A percentile compares a stretch with the other conserved stretches of the same genome.
These are phyloP conservation scores for Calocybe gambosa DNA, from an alignment of 1,284 basidiomycete species.

Conservation along the genomic window DNA sequence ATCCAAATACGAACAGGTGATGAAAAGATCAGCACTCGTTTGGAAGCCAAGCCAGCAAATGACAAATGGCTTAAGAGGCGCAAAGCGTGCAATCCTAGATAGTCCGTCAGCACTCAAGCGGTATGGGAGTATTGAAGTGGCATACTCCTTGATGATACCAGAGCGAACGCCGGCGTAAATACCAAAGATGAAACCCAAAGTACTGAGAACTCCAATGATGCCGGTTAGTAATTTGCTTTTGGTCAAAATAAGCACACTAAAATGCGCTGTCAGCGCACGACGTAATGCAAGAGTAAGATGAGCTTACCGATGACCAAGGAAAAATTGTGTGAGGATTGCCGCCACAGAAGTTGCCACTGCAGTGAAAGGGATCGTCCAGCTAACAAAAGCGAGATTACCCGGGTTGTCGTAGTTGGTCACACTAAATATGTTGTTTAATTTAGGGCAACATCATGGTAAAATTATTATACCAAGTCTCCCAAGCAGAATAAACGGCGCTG, in stretches of 20 bases:
- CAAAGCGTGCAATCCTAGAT: constrained; percentile 20
- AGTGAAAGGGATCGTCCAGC: constrained; percentile 37
- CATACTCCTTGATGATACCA: constrained; percentile 31
- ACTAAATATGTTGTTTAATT: constrained; percentile 16
- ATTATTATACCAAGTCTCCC: constrained; percentile 28
- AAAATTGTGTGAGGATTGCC: constrained; percentile 34
- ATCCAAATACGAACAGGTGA: constrained; percentile 26
- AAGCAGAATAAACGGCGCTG: constrained; percentile 33
- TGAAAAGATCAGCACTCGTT: constrained; percentile 28
- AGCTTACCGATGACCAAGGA: constrained; percentile 33
- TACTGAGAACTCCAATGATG: constrained; percentile 24
- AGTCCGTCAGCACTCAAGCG: not conserved
- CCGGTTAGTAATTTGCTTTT: constrained; percentile 25
- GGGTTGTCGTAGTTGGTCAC: constrained; percentile 35
- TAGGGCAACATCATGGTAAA: not conserved
- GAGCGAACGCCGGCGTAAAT: constrained; percentile 27
- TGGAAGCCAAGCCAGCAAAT: constrained; percentile 35
- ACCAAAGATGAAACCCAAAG: constrained; percentile 31
- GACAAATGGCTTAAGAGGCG: constrained; percentile 23
- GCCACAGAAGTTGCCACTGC: constrained; percentile 33
- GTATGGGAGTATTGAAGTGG: not conserved
- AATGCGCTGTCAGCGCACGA: not conserved
- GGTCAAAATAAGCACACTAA: constrained; percentile 26
- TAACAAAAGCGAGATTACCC: constrained; percentile 23
- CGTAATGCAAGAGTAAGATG: not conserved